Percentiles rank a stretch among this genome's conserved stretches.
phyloP scores from a whole-genome alignment of 140 eudicot genomes.

The Ambrosia hybrid region DNA sequence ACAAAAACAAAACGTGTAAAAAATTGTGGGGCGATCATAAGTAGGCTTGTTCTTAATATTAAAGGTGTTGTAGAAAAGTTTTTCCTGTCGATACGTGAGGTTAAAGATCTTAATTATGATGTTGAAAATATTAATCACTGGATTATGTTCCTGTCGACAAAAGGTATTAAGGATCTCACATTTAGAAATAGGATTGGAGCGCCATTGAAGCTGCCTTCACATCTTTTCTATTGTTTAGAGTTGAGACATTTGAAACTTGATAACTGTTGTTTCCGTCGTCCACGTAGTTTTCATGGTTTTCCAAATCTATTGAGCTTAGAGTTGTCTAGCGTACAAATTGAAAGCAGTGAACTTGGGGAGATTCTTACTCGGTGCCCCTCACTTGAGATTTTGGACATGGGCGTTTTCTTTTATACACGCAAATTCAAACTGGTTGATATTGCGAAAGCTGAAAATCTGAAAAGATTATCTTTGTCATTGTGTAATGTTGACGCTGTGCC shows the following conservation, averaged over 20 bases:
- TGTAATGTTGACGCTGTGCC: too few relatives aligned
- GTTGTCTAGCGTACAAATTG: not conserved
- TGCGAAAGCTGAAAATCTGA: too few relatives aligned
- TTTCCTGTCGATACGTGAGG: not conserved
- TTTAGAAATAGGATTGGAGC: not conserved
- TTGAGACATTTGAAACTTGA: not conserved
- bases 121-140: not conserved
- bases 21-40: not conserved
- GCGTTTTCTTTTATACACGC: too few relatives aligned
- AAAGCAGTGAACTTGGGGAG: not conserved
- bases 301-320: slow-evolving; percentile 20
- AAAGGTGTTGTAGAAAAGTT: slow-evolving; percentile 11
- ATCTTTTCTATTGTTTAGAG: slow-evolving; percentile 16
- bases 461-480: too few relatives aligned
- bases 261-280: not conserved
- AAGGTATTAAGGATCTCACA: slow-evolving; percentile 10
- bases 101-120: not conserved
- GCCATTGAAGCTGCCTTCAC: not conserved
- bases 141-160: slow-evolving; percentile 15
- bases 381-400: too few relatives aligned
- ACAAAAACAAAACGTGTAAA: not conserved
- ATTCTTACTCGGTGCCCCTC: too few relatives aligned
- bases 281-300: slow-evolving; percentile 4
- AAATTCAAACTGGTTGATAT: too few relatives aligned
- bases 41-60: slow-evolving; percentile 11